phyloP scores from a whole-genome alignment of 2,329 filamentous ascomycete species.

The Boeremia exigua region DNA sequence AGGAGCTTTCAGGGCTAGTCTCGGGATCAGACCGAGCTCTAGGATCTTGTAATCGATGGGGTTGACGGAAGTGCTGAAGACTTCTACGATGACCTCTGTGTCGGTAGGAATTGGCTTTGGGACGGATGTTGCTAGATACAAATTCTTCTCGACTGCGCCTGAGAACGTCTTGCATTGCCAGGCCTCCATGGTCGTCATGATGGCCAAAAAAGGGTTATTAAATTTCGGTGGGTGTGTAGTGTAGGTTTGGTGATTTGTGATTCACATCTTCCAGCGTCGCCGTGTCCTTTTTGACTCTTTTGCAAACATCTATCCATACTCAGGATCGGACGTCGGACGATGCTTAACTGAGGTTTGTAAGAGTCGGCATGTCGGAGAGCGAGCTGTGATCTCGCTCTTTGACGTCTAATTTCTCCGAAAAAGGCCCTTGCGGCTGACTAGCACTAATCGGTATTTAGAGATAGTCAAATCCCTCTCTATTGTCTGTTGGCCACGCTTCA shows the following conservation, averaged over 20 bases:
- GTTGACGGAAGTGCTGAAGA: neutral
- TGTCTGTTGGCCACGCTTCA: no score
- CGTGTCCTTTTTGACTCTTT: neutral
- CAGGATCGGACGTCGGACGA: neutral
- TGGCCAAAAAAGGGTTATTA: neutral
- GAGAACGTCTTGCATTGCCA: neutral
- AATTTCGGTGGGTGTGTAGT: no score
- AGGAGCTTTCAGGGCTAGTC: neutral
- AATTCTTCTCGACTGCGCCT: neutral
- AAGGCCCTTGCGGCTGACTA: no score
- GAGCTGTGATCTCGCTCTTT: neutral
- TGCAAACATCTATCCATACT: neutral
- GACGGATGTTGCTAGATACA: neutral
- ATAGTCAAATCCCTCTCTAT: no score
- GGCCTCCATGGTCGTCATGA: neutral
- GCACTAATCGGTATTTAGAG: no score
- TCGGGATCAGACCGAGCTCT: neutral
- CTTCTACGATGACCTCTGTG: neutral
- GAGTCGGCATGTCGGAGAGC: neutral
- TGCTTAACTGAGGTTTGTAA: neutral
- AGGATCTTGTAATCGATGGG: conserved; percentile 5
- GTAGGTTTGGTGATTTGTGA: no score
- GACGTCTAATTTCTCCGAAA: no score
- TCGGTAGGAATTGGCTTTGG: neutral
- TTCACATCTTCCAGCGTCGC: neutral